Conservation (phyloP, 208 protist species). For the Trypanosoma caninum region DNA sequence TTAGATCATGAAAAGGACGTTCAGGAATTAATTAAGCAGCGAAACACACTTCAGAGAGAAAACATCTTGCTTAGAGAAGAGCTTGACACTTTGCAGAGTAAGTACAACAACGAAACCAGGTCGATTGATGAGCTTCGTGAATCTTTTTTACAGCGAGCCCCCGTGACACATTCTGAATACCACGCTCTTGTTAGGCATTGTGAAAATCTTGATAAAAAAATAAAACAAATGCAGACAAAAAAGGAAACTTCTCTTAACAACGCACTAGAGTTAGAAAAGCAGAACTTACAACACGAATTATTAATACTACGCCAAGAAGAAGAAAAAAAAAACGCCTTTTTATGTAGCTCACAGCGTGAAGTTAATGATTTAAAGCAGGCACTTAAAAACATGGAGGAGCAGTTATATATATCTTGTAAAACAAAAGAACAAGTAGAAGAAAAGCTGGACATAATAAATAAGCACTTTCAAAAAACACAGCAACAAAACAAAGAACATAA, state of each 20-base stretch:
- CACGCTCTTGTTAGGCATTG: background rate
- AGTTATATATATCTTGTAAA: background rate
- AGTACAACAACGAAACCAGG: background rate
- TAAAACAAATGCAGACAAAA: background rate
- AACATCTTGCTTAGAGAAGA: constrained; percentile 8
- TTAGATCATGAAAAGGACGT: constrained; percentile 7
- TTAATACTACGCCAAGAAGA: background rate
- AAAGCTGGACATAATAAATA: too few species aligned
- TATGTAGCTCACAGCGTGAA: background rate
- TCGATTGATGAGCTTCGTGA: constrained; percentile 6
- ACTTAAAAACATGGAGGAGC: constrained; percentile 1
- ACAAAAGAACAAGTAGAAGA: too few species aligned
- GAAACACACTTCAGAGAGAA: constrained; percentile 2
- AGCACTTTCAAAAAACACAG: too few species aligned
- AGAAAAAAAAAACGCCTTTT: background rate
- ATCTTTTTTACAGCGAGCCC: constrained; percentile 1
- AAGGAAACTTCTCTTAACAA: background rate
- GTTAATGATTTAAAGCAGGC: background rate
- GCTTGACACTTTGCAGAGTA: background rate
- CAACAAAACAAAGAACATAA: too few species aligned
- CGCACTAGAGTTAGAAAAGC: constrained; percentile 14
- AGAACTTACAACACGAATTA: constrained; percentile 3
- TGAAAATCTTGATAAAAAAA: constrained; percentile 3
- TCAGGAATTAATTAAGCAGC: background rate
- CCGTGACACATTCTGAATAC: constrained; percentile 5